Evolutionary conservation across 768 basidiomycete species (phyloP).

Genomic region (Kwoniella heveanensis): DNA sequence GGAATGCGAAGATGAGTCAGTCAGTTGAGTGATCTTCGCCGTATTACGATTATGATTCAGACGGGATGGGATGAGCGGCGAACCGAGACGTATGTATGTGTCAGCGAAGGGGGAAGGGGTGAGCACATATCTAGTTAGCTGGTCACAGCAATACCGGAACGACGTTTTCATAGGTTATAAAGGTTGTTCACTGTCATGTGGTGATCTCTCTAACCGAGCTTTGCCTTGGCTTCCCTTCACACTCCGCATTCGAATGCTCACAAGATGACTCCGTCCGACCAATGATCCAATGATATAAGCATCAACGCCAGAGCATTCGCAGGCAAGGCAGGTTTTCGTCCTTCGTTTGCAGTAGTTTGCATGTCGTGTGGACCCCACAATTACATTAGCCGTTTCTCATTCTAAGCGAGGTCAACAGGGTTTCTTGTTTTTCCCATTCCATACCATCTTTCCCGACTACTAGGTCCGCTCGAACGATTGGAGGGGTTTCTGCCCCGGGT

Average conservation of each 20-base stretch:
- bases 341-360: background rate
- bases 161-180: no score
- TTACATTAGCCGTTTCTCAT: background rate
- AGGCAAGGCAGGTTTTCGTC: background rate
- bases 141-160: no score
- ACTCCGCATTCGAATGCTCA: background rate
- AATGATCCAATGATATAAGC: no score
- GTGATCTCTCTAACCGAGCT: no score
- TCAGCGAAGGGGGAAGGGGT: background rate
- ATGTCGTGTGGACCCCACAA: constrained; percentile 1
- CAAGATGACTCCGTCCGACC: background rate
- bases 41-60: background rate
- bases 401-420: constrained; percentile 1
- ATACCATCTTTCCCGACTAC: no score
- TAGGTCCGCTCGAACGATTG: background rate
- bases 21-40: background rate
- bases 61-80: background rate
- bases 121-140: no score
- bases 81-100: constrained; percentile 1
- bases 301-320: background rate
- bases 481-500: background rate
- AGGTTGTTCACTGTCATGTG: no score
- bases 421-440: background rate
- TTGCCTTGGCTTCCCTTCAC: no score
- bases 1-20: background rate